A percentile compares a stretch with the other conserved stretches of the same genome.
phyloP scores from a whole-genome alignment of 805 yeast species.

The Wickerhamiella kurtzmanii region DNA sequence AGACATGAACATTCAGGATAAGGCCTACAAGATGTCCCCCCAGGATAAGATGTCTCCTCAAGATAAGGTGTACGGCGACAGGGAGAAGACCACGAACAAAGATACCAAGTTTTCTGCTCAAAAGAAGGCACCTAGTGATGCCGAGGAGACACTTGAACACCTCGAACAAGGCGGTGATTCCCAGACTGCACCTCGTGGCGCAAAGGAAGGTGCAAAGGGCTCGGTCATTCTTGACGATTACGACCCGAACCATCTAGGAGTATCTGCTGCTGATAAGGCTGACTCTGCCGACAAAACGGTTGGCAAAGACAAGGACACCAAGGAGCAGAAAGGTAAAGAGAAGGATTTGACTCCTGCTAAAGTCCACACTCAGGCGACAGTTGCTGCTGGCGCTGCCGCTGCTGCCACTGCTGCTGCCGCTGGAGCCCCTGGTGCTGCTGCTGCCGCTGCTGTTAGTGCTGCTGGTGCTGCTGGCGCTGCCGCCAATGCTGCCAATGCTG shows the following conservation, averaged over 20 bases:
- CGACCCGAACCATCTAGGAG: slow-evolving; percentile 27
- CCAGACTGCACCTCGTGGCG: slow-evolving; percentile 2
- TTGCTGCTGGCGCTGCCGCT: not conserved
- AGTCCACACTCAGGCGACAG: slow-evolving; percentile 11
- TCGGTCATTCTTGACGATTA: slow-evolving; percentile 27
- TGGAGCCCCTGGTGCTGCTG: not conserved
- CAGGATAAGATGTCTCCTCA: slow-evolving; percentile 23
- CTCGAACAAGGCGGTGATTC: not conserved
- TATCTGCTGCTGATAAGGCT: slow-evolving; percentile 18
- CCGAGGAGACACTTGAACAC: slow-evolving; percentile 3
- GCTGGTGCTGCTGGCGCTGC: not conserved
- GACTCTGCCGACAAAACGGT: not conserved
- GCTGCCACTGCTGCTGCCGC: not conserved
- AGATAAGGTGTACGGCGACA: slow-evolving; percentile 16
- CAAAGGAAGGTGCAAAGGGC: slow-evolving; percentile 16
- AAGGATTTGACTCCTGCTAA: not conserved
- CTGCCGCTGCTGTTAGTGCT: not conserved
- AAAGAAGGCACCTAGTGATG: slow-evolving; percentile 9
- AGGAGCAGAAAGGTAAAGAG: not conserved
- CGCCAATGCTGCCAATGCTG: not conserved
- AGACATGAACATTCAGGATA: slow-evolving; percentile 17
- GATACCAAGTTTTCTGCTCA: slow-evolving; percentile 11
- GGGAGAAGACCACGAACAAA: slow-evolving; percentile 16
- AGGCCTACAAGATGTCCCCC: slow-evolving; percentile 26
- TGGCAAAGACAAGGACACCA: not conserved